Base-by-base conservation (phyloP, 495 filamentous ascomycete genomes). In the Tetracladium setigerum region DNA sequence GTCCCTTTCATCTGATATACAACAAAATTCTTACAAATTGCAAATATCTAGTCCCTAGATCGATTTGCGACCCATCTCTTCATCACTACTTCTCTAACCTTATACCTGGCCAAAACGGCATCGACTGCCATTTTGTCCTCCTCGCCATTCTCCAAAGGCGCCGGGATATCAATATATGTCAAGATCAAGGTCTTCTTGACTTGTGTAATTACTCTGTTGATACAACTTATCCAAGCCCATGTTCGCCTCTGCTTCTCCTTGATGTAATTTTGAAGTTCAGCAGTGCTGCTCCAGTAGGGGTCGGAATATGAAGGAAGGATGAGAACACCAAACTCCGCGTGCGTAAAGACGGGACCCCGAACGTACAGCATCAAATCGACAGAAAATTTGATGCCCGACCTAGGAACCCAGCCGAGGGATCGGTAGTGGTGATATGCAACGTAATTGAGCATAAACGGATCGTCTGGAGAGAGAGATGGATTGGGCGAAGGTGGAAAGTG, bases 401-500 rank as follows among this genome's bases (percentile, higher is more conserved):
- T 84, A 1, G 91, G 81, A n/a, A 95, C 87, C 92, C 92, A 99
- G 38, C 92, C 92, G 0, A 97, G 74, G 6, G 89, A 94, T 18
- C 92, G 87, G 67, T 92, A 99, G 63, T 99, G 92, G 58, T 99
- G 92, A 58, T 95, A 99, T 12, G 84, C 86, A 27, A 79, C 78
- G 60, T 97, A 99, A 30, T 84, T 81, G 17, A 92, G 59, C 37
- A 95, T 69, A 65, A 99, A 97, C 0, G 84, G 78, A 55, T 94
- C 86, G 65, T 95, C 85, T 0, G 82, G 76, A 44, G 71, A 66
- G 18, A 78, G 61, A 39, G 58, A 52, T 5, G 58, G 48, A 11
- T 55, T 56, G 2, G 62, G 52, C 0, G 30, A 24, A 1, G 53
- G 57, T 44, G 89, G 85, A 48, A 84, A 84, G 62, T 82, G 79